A percentile compares a stretch with the other conserved stretches of the same genome.
Conservation (phyloP, 257 asterid genomes). For the Rubia yunnanensis region DNA sequence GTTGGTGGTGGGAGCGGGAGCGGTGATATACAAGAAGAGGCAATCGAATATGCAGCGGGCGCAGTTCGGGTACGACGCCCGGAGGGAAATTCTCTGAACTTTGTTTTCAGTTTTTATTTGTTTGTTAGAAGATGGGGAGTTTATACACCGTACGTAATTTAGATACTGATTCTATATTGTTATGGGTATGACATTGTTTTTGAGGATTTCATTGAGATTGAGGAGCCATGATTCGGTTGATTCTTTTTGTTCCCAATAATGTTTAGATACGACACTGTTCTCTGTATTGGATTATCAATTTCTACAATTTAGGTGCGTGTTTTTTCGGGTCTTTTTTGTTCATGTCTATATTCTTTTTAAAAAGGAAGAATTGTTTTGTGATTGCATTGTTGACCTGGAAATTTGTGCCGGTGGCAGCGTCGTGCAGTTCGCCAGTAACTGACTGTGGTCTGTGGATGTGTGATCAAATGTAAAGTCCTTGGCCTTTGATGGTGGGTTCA, state of each 20-base stretch:
- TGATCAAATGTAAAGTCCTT: too few relatives aligned
- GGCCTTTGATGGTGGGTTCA: too few relatives aligned
- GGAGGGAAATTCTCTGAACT: conserved; percentile 40
- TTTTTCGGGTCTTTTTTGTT: too few relatives aligned
- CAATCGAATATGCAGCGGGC: conserved; percentile 65
- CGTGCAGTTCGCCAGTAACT: too few relatives aligned
- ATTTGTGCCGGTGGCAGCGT: too few relatives aligned
- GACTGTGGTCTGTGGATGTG: too few relatives aligned
- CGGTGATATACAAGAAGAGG: conserved; percentile 55
- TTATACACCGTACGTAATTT: neutral
- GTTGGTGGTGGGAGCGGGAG: conserved; percentile 38
- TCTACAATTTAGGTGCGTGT: too few relatives aligned
- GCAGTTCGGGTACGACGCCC: conserved; percentile 38
- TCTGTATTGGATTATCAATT: neutral
- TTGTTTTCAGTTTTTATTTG: neutral
- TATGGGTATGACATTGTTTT: neutral
- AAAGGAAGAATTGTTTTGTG: too few relatives aligned
- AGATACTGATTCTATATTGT: conserved; percentile 5
- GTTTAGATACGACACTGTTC: neutral
- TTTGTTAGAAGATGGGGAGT: neutral
- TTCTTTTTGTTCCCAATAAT: conserved; percentile 26
- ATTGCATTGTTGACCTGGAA: too few relatives aligned
- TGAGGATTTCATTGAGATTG: neutral
- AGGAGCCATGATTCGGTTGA: conserved; percentile 14
- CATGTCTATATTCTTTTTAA: too few relatives aligned